Percentiles rank a stretch among this genome's conserved stretches.
Conservation (phyloP, 2,329 filamentous ascomycete genomes). For the Neonectria coccinea region DNA sequence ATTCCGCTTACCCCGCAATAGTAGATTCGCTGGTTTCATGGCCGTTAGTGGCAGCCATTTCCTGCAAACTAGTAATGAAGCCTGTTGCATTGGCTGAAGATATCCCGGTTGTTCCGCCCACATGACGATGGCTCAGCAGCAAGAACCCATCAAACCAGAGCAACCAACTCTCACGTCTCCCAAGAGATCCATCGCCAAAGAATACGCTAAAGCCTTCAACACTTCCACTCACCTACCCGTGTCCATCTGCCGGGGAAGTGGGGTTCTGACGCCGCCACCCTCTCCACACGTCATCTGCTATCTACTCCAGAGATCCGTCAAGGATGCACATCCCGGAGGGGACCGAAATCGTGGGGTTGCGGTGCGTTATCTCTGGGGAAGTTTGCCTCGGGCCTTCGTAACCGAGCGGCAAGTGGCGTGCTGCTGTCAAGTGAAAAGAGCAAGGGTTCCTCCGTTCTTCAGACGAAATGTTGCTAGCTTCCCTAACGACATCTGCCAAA, state of each 20-base stretch:
- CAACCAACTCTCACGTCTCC: neutral
- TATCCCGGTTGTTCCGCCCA: neutral
- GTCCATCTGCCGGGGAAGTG: constrained; percentile 22
- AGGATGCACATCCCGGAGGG: neutral
- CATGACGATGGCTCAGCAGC: constrained; percentile 1
- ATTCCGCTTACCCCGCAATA: neutral
- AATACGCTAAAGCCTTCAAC: neutral
- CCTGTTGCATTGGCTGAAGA: neutral
- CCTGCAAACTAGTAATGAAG: neutral
- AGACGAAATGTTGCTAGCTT: neutral
- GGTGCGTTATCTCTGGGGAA: neutral
- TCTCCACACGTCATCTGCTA: constrained; percentile 8
- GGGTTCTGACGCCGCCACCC: constrained; percentile 3
- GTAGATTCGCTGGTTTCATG: neutral
- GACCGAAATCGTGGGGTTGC: constrained; percentile 8
- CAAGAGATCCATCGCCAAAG: neutral
- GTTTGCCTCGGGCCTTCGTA: constrained; percentile 2
- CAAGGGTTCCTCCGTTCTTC: neutral
- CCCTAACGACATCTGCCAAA: neutral
- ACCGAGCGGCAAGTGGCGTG: neutral
- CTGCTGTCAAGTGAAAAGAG: neutral
- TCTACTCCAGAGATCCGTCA: constrained; percentile 2
- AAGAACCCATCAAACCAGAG: neutral
- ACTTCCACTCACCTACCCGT: constrained; percentile 14
- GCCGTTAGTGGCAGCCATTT: neutral